A percentile compares a stretch with the other conserved stretches of the same genome.
Evolutionary conservation across 306 rosid species (phyloP).

Genomic region (Cicer bijugum): DNA sequence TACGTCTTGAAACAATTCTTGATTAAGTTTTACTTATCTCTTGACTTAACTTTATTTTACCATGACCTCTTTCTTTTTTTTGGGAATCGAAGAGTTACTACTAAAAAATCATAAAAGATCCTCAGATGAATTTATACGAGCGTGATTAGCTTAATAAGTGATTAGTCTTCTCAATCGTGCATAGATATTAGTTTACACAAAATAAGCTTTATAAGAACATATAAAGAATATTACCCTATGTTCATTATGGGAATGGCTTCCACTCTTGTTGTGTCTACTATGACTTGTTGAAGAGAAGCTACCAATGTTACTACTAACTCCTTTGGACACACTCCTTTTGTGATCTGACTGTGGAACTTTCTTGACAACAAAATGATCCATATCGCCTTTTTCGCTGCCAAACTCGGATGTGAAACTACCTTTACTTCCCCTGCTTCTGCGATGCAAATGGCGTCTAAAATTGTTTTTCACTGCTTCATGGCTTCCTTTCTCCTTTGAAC

Average conservation of each 20-base stretch:
- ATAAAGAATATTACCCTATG: conserved; percentile 29
- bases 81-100: no score
- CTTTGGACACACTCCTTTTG: conserved; percentile 37
- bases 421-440: conserved; percentile 34
- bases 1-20: no score
- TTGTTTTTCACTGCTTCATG: background rate
- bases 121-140: no score
- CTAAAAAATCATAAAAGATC: no score
- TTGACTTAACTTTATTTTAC: no score
- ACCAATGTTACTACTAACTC: background rate
- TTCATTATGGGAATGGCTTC: conserved; percentile 34
- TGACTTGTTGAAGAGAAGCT: conserved; percentile 45
- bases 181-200: no score
- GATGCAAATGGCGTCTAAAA: background rate
- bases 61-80: no score
- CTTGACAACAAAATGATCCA: background rate
- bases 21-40: no score
- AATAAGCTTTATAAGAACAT: background rate
- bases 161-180: no score
- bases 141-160: no score
- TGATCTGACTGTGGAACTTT: conserved; percentile 15
- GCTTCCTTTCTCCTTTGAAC: conserved; percentile 34
- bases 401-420: conserved; percentile 37
- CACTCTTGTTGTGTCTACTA: conserved; percentile 16
- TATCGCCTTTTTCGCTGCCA: background rate